Conservation (phyloP, 306 rosid species). For the Gastrolobium bilobum region DNA sequence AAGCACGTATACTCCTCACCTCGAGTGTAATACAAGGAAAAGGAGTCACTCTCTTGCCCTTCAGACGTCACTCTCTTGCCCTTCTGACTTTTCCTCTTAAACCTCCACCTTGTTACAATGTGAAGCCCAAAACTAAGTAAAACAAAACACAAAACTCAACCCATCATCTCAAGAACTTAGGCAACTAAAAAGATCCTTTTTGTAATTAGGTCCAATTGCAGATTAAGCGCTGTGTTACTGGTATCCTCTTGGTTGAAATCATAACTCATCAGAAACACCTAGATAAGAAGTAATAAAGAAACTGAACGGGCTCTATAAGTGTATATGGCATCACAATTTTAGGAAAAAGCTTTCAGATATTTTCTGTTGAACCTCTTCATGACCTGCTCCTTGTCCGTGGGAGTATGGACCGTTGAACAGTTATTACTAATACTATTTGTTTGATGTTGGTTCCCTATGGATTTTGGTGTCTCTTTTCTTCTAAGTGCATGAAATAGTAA, state of each 20-base stretch:
- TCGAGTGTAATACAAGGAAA: too few relatives aligned
- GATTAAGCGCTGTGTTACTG: too few relatives aligned
- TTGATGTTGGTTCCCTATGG: neutral
- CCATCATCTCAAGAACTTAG: too few relatives aligned
- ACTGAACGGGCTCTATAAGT: neutral
- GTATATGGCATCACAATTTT: neutral
- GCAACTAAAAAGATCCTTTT: too few relatives aligned
- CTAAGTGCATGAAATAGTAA: neutral
- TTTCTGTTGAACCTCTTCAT: conserved; percentile 2
- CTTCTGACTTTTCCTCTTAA: neutral
- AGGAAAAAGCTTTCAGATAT: neutral
- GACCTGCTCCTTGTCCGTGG: neutral
- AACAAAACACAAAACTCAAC: too few relatives aligned
- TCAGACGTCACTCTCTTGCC: neutral
- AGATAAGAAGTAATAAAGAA: neutral
- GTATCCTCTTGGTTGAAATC: too few relatives aligned
- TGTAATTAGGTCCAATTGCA: too few relatives aligned
- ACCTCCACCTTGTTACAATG: neutral
- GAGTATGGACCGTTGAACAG: neutral
- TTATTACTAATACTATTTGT: neutral
- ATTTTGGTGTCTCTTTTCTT: neutral
- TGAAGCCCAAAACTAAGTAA: too few relatives aligned
- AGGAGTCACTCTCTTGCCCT: neutral
- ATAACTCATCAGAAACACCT: too few relatives aligned
- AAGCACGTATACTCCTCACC: neutral